phyloP scores from a whole-genome alignment of 2,329 filamentous ascomycete genomes.

The Fusarium xyrophilum region DNA sequence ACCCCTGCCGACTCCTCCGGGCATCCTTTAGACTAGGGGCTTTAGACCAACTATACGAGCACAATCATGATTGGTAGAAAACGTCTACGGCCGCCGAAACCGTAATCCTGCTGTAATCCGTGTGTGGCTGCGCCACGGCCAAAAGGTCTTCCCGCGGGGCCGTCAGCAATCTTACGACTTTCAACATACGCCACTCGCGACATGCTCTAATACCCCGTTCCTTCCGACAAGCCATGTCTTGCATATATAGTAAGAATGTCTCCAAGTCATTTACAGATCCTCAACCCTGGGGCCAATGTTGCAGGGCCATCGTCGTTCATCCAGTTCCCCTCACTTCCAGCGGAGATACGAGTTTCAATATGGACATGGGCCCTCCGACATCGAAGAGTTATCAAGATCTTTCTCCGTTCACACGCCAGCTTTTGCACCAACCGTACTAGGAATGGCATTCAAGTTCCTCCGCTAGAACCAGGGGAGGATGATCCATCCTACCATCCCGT shows the following conservation, averaged over 20 bases:
- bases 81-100: too few relatives aligned
- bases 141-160: neutral
- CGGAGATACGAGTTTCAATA: neutral
- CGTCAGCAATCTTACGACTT: neutral
- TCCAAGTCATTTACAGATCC: neutral
- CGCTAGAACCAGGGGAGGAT: neutral
- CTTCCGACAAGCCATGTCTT: neutral
- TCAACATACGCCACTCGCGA: neutral
- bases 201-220: neutral
- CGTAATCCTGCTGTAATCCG: neutral
- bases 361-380: neutral
- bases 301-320: neutral
- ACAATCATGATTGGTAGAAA: neutral
- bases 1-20: neutral
- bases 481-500: neutral
- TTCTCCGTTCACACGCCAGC: neutral
- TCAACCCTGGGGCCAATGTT: fast-evolving
- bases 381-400: neutral
- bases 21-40: neutral
- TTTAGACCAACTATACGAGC: neutral
- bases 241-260: neutral
- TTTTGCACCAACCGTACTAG: neutral
- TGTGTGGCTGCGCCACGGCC: neutral
- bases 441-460: neutral
- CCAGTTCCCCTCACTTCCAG: neutral